phyloP scores from a whole-genome alignment of 176 grass and related monocot species.

The Oryza meridionalis region DNA sequence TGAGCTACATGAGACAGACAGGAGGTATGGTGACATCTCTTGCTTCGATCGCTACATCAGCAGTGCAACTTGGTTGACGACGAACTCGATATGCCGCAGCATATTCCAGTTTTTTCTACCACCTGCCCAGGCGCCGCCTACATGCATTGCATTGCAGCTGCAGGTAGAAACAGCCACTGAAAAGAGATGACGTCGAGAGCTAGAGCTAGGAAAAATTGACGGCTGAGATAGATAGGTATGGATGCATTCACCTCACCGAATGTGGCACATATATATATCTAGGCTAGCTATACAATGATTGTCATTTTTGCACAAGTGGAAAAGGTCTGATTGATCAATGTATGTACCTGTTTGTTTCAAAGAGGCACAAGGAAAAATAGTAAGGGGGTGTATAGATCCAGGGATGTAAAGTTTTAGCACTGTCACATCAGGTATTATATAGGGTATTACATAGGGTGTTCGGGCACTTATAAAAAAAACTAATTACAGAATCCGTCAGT shows the following conservation, averaged over 20 bases:
- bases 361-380: too few species aligned
- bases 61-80: background rate
- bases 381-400: too few species aligned
- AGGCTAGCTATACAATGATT: background rate
- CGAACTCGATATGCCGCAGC: constrained; percentile 48
- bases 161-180: background rate
- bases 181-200: constrained; percentile 22
- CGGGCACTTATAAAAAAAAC: too few species aligned
- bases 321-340: too few species aligned
- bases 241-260: constrained; percentile 31
- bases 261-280: background rate
- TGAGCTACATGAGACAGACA: background rate
- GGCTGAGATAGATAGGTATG: background rate
- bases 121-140: background rate
- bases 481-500: too few species aligned
- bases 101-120: constrained; percentile 31
- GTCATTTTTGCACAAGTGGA: background rate
- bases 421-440: too few species aligned
- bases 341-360: too few species aligned
- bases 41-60: background rate
- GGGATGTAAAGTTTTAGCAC: too few species aligned
- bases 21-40: background rate
- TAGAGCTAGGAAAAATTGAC: background rate
- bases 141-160: background rate
- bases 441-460: too few species aligned